A percentile compares a stretch with the other conserved stretches of the same genome.
Conservation (phyloP, 139 green algal genomes). For the Picochlorum sp. region DNA sequence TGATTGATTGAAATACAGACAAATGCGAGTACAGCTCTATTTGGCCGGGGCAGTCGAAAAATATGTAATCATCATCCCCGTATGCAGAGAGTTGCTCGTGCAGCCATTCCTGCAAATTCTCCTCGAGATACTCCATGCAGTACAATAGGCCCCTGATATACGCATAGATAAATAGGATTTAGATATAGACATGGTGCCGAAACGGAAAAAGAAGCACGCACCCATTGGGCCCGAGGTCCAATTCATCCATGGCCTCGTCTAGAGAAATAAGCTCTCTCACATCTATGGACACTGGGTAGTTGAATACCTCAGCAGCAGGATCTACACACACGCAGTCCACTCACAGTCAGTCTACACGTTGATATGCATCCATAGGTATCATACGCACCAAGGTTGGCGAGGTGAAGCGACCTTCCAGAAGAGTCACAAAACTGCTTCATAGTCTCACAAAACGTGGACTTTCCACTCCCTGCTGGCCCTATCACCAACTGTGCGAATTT, state of each 20-base stretch:
- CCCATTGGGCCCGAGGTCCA: slow-evolving; percentile 93
- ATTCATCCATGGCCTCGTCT: slow-evolving; percentile 93
- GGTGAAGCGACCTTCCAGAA: slow-evolving; percentile 65
- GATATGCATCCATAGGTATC: neutral
- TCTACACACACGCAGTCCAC: slow-evolving; percentile 40
- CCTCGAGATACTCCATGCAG: slow-evolving; percentile 98
- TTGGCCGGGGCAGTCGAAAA: slow-evolving; percentile 95
- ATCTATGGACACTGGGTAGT: slow-evolving; percentile 83
- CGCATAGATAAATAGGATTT: neutral
- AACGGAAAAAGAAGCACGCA: neutral
- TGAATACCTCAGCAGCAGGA: slow-evolving; percentile 89
- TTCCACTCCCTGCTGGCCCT: slow-evolving; percentile 90
- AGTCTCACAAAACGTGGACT: slow-evolving; percentile 94
- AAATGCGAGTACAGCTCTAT: slow-evolving; percentile 98
- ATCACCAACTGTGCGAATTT: slow-evolving; percentile 85
- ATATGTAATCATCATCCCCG: slow-evolving; percentile 95
- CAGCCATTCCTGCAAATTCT: slow-evolving; percentile 91
- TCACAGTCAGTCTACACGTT: neutral
- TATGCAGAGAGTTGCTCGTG: slow-evolving; percentile 74
- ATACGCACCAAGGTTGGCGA: slow-evolving; percentile 89
- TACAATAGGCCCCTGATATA: slow-evolving; percentile 82
- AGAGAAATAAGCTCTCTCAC: slow-evolving; percentile 81
- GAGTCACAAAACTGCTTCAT: slow-evolving; percentile 87
- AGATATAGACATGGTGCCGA: too few relatives aligned
- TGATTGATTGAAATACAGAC: slow-evolving; percentile 73